These are phyloP conservation scores for Triadica sebifera DNA, from an alignment of 345 rosid species.

Conservation along the genomic window DNA sequence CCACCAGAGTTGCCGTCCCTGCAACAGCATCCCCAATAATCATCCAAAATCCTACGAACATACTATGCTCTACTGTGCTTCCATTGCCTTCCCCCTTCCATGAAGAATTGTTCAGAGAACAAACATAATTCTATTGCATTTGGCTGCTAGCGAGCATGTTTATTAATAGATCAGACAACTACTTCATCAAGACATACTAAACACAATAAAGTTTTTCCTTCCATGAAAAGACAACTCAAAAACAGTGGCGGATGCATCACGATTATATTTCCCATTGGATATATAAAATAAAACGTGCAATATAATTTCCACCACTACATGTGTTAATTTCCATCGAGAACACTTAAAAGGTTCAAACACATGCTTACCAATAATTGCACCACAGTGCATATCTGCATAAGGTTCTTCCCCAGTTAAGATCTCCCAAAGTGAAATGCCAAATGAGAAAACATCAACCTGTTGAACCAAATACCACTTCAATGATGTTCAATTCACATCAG, in stretches of 20 bases:
- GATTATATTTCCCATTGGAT: not conserved
- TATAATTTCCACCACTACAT: not conserved
- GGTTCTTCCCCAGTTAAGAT: conserved; percentile 72
- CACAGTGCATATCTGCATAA: conserved; percentile 73
- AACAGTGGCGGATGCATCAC: too few species aligned
- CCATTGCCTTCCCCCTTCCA: not conserved
- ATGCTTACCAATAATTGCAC: conserved; percentile 65
- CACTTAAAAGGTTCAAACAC: not conserved
- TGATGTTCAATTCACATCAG: not conserved
- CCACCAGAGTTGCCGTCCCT: not conserved
- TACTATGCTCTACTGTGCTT: not conserved
- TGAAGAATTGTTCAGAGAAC: not conserved
- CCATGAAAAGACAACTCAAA: not conserved
- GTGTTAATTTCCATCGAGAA: not conserved
- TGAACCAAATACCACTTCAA: conserved; percentile 9
- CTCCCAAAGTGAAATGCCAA: conserved; percentile 76
- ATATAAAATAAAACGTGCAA: not conserved
- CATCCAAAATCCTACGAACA: not conserved
- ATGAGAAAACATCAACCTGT: conserved; percentile 67
- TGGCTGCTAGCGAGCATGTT: not conserved
- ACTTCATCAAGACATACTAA: not conserved
- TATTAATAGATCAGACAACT: not conserved
- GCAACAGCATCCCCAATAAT: not conserved
- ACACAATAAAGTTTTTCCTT: not conserved
- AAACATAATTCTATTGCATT: not conserved